Evolutionary conservation across 163 green algal genomes (phyloP), one percentile per base, ranked within the genome.

Genomic region (Chlamydomonas reinhardtii): DNA sequence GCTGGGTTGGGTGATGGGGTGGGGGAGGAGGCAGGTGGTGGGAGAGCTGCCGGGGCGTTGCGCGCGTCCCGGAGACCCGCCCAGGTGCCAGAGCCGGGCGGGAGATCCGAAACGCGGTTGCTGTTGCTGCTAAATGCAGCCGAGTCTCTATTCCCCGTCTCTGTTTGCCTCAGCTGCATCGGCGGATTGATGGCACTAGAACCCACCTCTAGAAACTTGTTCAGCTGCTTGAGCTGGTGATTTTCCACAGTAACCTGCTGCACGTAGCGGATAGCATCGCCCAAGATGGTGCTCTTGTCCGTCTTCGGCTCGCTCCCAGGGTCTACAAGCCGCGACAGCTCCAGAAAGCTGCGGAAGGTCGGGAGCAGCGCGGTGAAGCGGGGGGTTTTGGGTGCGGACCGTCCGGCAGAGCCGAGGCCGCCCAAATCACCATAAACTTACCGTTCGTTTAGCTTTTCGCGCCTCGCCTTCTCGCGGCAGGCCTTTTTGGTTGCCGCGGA

Each of bases 221-320:
- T 96, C 2, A 99, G 87, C 83, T 98, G 96, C 70, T 94, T 76
- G 5, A 97, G 83, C 89, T 99, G 96, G 48, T 97, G 94, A 74
- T 97, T 96, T 71, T 98, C 95, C 31, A 97, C 86, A 11, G 92
- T 94, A 56, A 94, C 66, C 65, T 94, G 90, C 83, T 91, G 86
- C 39, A 96, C 89, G 39, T 90, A 90, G 73, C 91, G 92, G 79
- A 96, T 94, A 15, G 91, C 89, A 65, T 96, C 93, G 14, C 59
- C 76, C 22, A 89, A 43, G 35, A 89, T 85, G 0, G 75, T 82
- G 69, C 34, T 83, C 59, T 89, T 89, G 76, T 89, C 84, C 34
- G 84, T 89, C 61, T 89, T 89, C 1, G 84, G 84, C 70, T 89
- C 84, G 17, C 35, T 82, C 0, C 72, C 68, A 4, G 85, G 85